Base-by-base conservation (phyloP, 768 basidiomycete species). In the Asterophora lycoperdoides region DNA sequence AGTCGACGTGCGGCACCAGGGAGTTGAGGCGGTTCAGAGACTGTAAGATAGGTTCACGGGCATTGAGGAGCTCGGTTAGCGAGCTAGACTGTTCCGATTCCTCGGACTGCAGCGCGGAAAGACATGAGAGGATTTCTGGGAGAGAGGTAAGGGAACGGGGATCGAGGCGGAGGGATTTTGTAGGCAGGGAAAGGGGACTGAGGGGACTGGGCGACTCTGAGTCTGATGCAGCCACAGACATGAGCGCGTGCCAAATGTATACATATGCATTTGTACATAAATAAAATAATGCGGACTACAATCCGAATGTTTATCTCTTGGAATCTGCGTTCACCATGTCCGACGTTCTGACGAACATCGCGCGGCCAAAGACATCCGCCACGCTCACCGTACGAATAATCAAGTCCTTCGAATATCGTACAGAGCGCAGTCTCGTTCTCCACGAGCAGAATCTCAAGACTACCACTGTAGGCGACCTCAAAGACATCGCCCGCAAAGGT, bases 381-480 rank as follows among this genome's bases (percentile, higher is more conserved):
- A 93, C 91, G 4, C 69, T 98, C 49, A 98, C 95, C 6, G 66
- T 98, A 41, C 84, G 95, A 28, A 77, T 97, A 53, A 90, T 99
- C 72, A 99, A 99, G 64, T 93, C 90, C 15, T 95, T 99, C 64
- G 84, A 83, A 61, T 97, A 82, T 66, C 80, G 95, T 47, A 97
- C 93, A 46, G 88, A 92, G 63, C 86, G 85, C 57, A 85, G 81
- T 61, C 77, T 97, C 55, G 84, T 99, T 44, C 74, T 98, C 43
- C 87, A 84, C 60, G 74, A 86, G 56, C 59, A 94, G 52, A 81
- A 99, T 63, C 81, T 96, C 53, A 81, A 84, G 56, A 72, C 72
- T 2, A 83, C 78, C n/a, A 93, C 92, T 2, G 84, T 93, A 18
- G 83, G 80, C 11, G 70, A 77, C 55, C 75, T 99, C 52, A 94